Conservation (phyloP, 1,284 basidiomycete species). For the Pseudozyma pruni region DNA sequence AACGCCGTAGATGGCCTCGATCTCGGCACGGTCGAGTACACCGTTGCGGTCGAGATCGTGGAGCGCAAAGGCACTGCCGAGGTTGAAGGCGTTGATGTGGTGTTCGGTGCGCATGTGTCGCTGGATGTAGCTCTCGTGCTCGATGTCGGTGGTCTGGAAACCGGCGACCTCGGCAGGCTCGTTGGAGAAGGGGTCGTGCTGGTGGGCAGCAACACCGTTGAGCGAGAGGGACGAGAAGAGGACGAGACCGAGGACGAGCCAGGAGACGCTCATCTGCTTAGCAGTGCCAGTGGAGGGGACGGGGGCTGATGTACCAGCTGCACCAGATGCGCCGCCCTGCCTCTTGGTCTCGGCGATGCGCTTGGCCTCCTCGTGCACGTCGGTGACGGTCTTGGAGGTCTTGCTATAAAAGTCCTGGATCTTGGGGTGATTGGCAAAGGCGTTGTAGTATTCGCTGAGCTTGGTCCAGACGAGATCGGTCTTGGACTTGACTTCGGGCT, state of each 20-base stretch:
- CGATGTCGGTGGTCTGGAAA: conserved; percentile 42
- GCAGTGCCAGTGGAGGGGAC: conserved; percentile 11
- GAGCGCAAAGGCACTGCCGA: conserved; percentile 75
- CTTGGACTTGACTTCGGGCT: conserved; percentile 56
- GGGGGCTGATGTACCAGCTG: conserved; percentile 43
- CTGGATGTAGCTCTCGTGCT: conserved; percentile 64
- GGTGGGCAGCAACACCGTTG: conserved; percentile 34
- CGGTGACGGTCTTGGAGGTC: conserved; percentile 81
- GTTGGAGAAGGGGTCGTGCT: conserved; percentile 34
- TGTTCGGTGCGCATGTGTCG: conserved; percentile 67
- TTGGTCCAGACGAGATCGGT: conserved; percentile 57
- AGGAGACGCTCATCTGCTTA: conserved; percentile 47
- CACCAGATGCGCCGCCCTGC: conserved; percentile 40
- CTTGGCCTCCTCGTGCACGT: conserved; percentile 87
- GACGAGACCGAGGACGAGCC: conserved; percentile 41
- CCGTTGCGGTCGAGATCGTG: conserved; percentile 83
- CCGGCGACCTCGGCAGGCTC: conserved; percentile 48
- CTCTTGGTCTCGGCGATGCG: conserved; percentile 76
- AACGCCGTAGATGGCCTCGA: conserved; percentile 76
- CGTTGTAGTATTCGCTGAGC: conserved; percentile 61
- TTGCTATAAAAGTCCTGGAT: conserved; percentile 77
- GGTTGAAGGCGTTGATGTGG: conserved; percentile 68
- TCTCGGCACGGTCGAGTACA: conserved; percentile 68
- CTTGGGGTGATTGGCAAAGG: conserved; percentile 54
- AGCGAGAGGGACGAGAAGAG: conserved; percentile 46